Conservation (phyloP, 2,329 filamentous ascomycete genomes). For the Chaetomiaceae sp. region DNA sequence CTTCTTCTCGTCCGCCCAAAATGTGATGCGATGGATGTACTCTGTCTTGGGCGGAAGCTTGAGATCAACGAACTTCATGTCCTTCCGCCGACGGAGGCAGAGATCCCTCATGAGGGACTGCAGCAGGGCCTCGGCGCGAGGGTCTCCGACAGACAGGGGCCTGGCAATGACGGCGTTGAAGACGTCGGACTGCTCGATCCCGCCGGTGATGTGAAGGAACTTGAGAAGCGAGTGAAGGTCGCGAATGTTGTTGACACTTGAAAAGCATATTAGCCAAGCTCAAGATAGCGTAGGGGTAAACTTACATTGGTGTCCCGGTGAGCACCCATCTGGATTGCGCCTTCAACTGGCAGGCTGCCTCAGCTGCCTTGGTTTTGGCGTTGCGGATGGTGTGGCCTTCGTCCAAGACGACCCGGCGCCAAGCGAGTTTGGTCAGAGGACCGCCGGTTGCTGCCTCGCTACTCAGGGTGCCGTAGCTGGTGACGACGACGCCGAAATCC, state of each 20-base stretch:
- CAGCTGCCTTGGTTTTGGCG: conserved; percentile 64
- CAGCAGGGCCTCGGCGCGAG: conserved; percentile 58
- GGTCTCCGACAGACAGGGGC: conserved; percentile 56
- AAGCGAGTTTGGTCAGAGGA: conserved; percentile 50
- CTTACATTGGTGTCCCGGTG: conserved; percentile 72
- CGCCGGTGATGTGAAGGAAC: conserved; percentile 72
- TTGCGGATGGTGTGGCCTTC: conserved; percentile 83
- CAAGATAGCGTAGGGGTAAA: background rate
- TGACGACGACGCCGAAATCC: conserved; percentile 72
- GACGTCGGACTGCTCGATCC: conserved; percentile 65
- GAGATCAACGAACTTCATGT: conserved; percentile 83
- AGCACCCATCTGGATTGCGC: conserved; percentile 75
- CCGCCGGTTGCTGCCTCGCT: conserved; percentile 50
- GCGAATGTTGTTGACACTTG: conserved; percentile 68
- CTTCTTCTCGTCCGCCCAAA: conserved; percentile 67
- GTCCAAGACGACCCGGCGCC: conserved; percentile 76
- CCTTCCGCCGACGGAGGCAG: conserved; percentile 76
- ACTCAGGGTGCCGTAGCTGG: conserved; percentile 74
- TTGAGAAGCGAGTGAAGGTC: conserved; percentile 77
- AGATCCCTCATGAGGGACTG: conserved; percentile 76
- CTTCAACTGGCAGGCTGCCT: conserved; percentile 62
- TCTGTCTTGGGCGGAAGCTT: conserved; percentile 73
- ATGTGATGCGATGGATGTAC: conserved; percentile 70
- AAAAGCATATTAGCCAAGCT: conserved; percentile 27
- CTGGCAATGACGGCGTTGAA: conserved; percentile 71